Conservation (phyloP, 371 early-diverging fungal species). For the Haplosporangium sp. region DNA sequence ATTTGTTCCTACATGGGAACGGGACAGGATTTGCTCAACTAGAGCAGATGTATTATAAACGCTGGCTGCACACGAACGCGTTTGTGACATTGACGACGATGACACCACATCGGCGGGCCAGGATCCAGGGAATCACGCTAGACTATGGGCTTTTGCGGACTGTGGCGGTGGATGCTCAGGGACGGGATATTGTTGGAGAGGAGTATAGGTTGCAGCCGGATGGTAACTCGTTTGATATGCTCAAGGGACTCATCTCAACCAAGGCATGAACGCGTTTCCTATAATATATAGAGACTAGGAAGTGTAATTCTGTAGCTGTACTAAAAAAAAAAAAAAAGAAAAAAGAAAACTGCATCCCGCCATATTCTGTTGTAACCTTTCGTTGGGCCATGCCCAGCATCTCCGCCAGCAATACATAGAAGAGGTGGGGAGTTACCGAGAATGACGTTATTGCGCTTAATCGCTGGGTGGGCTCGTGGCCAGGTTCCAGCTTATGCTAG, state of each 20-base stretch:
- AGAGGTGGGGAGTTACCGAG: no score
- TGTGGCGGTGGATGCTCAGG: constrained; percentile 62
- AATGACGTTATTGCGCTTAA: no score
- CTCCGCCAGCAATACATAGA: no score
- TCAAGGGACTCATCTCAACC: constrained; percentile 80
- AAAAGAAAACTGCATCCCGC: no score
- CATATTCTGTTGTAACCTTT: no score
- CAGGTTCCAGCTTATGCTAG: no score
- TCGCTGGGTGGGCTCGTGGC: no score
- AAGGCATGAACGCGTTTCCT: constrained; percentile 17
- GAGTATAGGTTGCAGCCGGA: constrained; percentile 88
- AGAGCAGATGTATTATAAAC: constrained; percentile 75
- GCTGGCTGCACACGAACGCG: constrained; percentile 88
- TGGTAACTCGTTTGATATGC: constrained; percentile 97
- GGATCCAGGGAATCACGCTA: constrained; percentile 81
- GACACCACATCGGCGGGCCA: constrained; percentile 64
- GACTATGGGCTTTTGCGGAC: constrained; percentile 84
- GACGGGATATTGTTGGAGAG: constrained; percentile 52
- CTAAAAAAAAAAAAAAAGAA: no score
- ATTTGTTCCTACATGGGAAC: constrained; percentile 65
- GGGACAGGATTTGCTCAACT: constrained; percentile 79
- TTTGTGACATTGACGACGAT: constrained; percentile 75
- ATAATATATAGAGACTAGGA: not conserved
- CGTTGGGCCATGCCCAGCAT: no score
- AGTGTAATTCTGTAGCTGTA: not conserved